Conservation (phyloP, 441 rosid species). For the Corymbia citriodora region DNA sequence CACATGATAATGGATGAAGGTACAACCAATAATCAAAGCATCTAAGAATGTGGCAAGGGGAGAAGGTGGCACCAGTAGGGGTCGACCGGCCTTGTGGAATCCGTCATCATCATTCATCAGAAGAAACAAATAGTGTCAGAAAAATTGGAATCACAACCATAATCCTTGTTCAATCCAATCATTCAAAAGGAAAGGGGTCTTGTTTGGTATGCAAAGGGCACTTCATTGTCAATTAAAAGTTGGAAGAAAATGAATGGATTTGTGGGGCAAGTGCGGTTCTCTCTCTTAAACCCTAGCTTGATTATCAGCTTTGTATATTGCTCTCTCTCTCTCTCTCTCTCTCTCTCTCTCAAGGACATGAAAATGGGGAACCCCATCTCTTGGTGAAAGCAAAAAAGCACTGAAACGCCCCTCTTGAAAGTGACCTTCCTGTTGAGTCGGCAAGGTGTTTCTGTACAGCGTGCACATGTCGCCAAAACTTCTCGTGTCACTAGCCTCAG, state of each 20-base stretch:
- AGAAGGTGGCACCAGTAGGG: not conserved
- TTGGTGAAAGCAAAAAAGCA: not conserved
- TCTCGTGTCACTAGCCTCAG: not conserved
- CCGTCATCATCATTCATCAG: not conserved
- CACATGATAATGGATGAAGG: not conserved
- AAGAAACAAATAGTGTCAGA: not conserved
- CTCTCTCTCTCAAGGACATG: not conserved
- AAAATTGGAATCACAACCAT: not conserved
- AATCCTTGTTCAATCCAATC: not conserved
- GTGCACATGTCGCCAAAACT: not conserved
- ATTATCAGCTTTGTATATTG: not conserved
- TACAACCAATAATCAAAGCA: not conserved
- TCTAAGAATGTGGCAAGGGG: not conserved
- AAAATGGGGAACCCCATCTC: not conserved
- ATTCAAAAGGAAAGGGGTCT: not conserved
- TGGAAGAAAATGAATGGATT: not conserved
- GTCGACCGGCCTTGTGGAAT: not conserved
- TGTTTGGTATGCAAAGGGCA: not conserved
- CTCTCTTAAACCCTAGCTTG: not conserved
- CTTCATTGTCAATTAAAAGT: not conserved
- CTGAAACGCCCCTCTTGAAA: not conserved
- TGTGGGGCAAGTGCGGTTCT: not conserved
- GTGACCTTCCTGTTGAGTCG: not conserved
- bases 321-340: not conserved
- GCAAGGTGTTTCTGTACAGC: not conserved